Conservation (phyloP, 2,329 filamentous ascomycete genomes). For the Cryphonectria japonica region DNA sequence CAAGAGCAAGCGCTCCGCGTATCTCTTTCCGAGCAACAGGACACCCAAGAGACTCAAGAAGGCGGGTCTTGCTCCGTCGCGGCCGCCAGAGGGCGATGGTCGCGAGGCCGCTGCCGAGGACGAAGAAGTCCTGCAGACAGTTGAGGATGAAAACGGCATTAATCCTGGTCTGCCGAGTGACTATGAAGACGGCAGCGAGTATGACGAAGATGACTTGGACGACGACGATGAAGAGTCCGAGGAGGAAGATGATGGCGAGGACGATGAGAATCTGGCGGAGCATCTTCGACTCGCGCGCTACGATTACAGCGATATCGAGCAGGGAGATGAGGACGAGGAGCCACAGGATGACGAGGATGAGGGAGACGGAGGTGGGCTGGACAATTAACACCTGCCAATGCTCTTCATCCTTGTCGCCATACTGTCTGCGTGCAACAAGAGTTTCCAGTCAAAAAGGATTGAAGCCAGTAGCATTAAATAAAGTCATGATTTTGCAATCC, state of each 20-base stretch:
- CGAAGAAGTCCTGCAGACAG: conserved; percentile 31
- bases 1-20: conserved; percentile 34
- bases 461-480: neutral
- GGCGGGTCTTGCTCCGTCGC: neutral
- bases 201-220: conserved; percentile 37
- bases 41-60: conserved; percentile 12
- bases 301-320: conserved; percentile 28
- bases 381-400: neutral
- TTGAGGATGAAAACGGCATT: conserved; percentile 27
- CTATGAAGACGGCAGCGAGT: conserved; percentile 35
- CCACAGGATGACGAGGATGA: conserved; percentile 32
- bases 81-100: conserved; percentile 15
- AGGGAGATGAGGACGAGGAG: conserved; percentile 32
- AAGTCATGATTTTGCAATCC: neutral
- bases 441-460: neutral
- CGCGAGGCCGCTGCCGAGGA: conserved; percentile 15
- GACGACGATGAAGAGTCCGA: conserved; percentile 35
- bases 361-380: conserved; percentile 29
- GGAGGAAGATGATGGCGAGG: conserved; percentile 33
- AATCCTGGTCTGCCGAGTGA: conserved; percentile 23
- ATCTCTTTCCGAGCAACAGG: conserved; percentile 31
- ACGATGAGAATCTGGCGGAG: conserved; percentile 33
- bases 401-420: neutral
- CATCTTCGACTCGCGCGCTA: conserved; percentile 11
- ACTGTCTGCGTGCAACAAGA: neutral